These are phyloP conservation scores for Colletotrichum theobromicola DNA, from an alignment of 2,329 filamentous ascomycete species.

Conservation along the genomic window DNA sequence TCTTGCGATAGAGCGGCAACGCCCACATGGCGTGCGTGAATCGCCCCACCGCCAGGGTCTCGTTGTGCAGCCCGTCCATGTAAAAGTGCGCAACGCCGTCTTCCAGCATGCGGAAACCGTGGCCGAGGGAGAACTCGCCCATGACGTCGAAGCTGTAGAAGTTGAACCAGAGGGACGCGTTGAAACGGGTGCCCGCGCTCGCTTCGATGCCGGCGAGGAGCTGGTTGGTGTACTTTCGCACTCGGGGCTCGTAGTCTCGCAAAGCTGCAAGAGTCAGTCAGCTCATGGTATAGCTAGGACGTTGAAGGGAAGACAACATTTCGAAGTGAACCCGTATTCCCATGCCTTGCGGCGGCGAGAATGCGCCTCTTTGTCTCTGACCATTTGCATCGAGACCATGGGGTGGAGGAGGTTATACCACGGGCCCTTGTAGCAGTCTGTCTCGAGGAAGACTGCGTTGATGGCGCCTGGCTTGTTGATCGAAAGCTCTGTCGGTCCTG, in stretches of 20 bases:
- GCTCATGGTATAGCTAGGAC: neutral
- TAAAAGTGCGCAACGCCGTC: constrained; percentile 28
- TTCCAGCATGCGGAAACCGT: constrained; percentile 38
- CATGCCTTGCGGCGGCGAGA: constrained; percentile 34
- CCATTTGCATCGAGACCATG: constrained; percentile 31
- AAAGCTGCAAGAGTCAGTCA: constrained; percentile 2
- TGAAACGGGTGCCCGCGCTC: constrained; percentile 13
- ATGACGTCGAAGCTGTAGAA: constrained; percentile 44
- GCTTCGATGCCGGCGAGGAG: constrained; percentile 26
- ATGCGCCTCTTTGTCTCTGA: constrained; percentile 34
- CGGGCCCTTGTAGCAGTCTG: constrained; percentile 34
- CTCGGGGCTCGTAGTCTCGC: constrained; percentile 31
- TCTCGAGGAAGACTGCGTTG: constrained; percentile 27
- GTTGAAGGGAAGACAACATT: constrained; percentile 13
- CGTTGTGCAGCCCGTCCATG: constrained; percentile 26
- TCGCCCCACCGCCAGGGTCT: constrained; percentile 24
- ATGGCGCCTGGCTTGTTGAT: constrained; percentile 32
- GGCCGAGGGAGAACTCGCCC: constrained; percentile 44
- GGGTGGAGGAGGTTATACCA: constrained; percentile 38
- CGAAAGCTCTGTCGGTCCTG: constrained; percentile 35
- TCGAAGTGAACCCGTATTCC: constrained; percentile 35
- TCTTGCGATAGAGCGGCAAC: constrained; percentile 20
- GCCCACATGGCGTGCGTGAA: constrained; percentile 26
- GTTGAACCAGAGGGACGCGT: constrained; percentile 35
- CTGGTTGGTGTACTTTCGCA: constrained; percentile 26